phyloP scores from a whole-genome alignment of 495 filamentous ascomycete species.

The Hypoxylon fuscum region DNA sequence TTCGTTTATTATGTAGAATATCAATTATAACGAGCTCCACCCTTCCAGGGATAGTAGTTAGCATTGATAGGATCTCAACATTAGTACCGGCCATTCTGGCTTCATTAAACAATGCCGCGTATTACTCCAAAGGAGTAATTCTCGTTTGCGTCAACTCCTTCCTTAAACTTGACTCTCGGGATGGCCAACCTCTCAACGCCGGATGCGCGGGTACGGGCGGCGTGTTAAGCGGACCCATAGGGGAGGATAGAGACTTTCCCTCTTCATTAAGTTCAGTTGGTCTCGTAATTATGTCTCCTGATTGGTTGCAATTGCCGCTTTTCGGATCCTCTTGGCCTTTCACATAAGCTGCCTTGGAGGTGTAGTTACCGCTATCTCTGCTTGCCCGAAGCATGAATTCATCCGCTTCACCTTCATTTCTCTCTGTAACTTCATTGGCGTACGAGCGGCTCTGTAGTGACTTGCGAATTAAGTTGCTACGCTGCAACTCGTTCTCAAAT shows the following conservation, averaged over 20 bases:
- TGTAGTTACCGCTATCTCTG: not conserved
- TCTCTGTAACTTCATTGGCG: not conserved
- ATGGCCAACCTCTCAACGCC: slow-evolving; percentile 1
- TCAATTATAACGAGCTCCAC: too few relatives aligned
- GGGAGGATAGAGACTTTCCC: too few relatives aligned
- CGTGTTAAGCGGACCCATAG: not conserved
- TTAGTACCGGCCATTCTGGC: too few relatives aligned
- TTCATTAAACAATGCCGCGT: too few relatives aligned
- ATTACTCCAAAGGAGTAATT: too few relatives aligned
- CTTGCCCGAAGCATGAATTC: not conserved
- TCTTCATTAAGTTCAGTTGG: not conserved
- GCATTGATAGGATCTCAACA: too few relatives aligned
- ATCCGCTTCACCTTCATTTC: not conserved
- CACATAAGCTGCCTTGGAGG: not conserved
- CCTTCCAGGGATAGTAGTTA: too few relatives aligned
- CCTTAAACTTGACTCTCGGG: not conserved
- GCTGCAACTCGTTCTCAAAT: slow-evolving; percentile 14
- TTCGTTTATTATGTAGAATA: too few relatives aligned
- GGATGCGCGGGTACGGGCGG: slow-evolving; percentile 8
- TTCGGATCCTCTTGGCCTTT: too few relatives aligned
- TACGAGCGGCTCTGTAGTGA: slow-evolving; percentile 8
- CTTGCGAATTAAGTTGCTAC: slow-evolving; percentile 12
- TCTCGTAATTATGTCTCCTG: not conserved
- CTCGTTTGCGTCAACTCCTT: too few relatives aligned
- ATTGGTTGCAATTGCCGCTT: not conserved